Base-by-base conservation (phyloP, 176 grass and related monocot species). In the Carex kokanica region DNA sequence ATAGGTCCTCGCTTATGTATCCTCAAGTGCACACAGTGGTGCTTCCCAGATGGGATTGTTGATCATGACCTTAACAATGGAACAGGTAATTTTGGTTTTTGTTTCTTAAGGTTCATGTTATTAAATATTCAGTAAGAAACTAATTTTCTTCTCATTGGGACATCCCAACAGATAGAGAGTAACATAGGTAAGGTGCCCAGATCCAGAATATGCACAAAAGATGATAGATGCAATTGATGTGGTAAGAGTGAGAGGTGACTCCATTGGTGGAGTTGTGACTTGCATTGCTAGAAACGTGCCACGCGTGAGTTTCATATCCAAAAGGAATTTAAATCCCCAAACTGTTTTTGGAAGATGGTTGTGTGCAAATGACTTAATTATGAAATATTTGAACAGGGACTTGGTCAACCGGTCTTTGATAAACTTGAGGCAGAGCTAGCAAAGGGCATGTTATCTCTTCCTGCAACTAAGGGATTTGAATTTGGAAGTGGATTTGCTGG, bases 381-480 rank as follows among this genome's bases (percentile, higher is more conserved):
- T 38, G 27, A 66, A 82, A 60, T 77, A 85, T 84, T 36, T 90
- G 8, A 87, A 65, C 75, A 99, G 97, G 97, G 97, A 38, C 80
- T 99, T 66, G 97, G 97, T 57, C 90, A 91, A 78, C 93, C 97
- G 65, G 97, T 99, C 24, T 99, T 99, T 90, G 93, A 96, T 89
- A 99, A 99, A 78, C 91, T 99, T 77, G 97, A 99, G 88, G 97
- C 93, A 81, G 91, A 96, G 84, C 72, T 99, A 54, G 97, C 93
- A 59, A 99, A 99, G 88, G 91, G 89, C 77, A 90, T 90, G 91
- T 84, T 99, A 55, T 99, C 97, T 90, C 93, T 99, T 83, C 97
- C 97, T 83, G 97, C 97, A 85, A 99, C 93, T 45, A 99, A 99
- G 88, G 93, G 93, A 75, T 96, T 99, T 92, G 97, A 99, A 82